Percentiles rank a stretch among this genome's conserved stretches.
phyloP scores from a whole-genome alignment of 2,329 filamentous ascomycete species.

The Ceratocystis variospora region DNA sequence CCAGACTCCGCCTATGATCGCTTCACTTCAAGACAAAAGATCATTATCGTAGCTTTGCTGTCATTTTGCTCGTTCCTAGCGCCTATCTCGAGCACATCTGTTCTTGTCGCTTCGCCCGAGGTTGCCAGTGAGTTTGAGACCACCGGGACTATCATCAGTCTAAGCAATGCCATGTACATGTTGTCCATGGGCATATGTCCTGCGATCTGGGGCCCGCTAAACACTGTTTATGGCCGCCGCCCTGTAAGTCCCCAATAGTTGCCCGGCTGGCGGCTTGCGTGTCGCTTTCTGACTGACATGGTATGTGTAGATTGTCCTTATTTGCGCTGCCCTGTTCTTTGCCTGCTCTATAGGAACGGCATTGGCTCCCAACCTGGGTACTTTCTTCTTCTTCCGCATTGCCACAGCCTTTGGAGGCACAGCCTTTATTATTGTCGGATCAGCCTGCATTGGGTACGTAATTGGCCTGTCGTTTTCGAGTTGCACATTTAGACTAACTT shows the following conservation, averaged over 20 bases:
- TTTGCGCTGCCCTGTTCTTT: conserved; percentile 50
- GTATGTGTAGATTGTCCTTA: conserved; percentile 29
- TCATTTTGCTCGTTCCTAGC: conserved; percentile 65
- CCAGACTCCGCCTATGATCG: conserved; percentile 50
- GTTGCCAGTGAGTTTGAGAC: conserved; percentile 52
- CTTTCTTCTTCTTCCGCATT: conserved; percentile 62
- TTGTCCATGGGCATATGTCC: conserved; percentile 58
- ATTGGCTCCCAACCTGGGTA: conserved; percentile 52
- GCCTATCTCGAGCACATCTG: conserved; percentile 59
- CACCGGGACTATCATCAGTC: conserved; percentile 54
- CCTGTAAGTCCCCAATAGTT: conserved; percentile 31
- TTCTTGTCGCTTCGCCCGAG: conserved; percentile 61
- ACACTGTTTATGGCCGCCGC: conserved; percentile 48
- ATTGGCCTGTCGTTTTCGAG: neutral
- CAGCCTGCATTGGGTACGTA: conserved; percentile 49
- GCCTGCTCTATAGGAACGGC: conserved; percentile 59
- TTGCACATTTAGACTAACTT: neutral
- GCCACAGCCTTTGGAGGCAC: conserved; percentile 64
- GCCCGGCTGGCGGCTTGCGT: neutral
- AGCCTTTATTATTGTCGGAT: conserved; percentile 58
- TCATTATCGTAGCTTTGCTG: conserved; percentile 52
- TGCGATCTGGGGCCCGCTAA: conserved; percentile 59
- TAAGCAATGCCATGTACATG: conserved; percentile 64
- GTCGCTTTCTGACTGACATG: neutral
- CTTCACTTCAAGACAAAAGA: conserved; percentile 48